Evolutionary conservation across 495 filamentous ascomycete genomes (phyloP).

Genomic region (Penicillium psychrofluorescens): DNA sequence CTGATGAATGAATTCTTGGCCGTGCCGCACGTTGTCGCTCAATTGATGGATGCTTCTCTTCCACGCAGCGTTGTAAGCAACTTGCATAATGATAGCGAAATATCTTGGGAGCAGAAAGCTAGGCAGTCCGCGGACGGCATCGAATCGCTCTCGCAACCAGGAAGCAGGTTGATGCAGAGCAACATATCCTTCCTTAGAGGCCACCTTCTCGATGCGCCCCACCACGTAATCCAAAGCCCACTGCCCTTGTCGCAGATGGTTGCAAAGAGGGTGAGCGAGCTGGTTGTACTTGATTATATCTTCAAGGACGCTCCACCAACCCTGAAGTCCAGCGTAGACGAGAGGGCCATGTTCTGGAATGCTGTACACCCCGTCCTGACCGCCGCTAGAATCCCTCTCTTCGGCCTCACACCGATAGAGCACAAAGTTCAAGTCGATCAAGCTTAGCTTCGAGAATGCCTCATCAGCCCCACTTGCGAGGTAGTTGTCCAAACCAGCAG

Average conservation of each 20-base stretch:
- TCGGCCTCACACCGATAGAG: conserved; percentile 91
- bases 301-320: conserved; percentile 94
- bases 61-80: conserved; percentile 76
- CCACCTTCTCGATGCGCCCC: conserved; percentile 65
- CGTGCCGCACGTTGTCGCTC: conserved; percentile 63
- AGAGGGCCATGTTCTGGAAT: conserved; percentile 78
- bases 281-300: conserved; percentile 83
- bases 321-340: conserved; percentile 94
- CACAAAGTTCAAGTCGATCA: conserved; percentile 85
- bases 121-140: conserved; percentile 74
- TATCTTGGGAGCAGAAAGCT: conserved; percentile 88
- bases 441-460: conserved; percentile 63
- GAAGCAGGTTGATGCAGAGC: conserved; percentile 54
- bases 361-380: conserved; percentile 77
- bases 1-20: conserved; percentile 78
- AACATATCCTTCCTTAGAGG: conserved; percentile 50
- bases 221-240: conserved; percentile 94
- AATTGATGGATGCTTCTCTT: conserved; percentile 73
- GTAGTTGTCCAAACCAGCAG: conserved; percentile 70
- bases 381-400: conserved; percentile 72
- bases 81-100: conserved; percentile 82
- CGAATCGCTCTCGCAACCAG: conserved; percentile 80
- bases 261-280: conserved; percentile 85
- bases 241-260: conserved; percentile 83
- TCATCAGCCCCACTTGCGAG: conserved; percentile 74